Evolutionary conservation across 2,329 filamentous ascomycete genomes (phyloP), one percentile per base, ranked within the genome.

Genomic region (Ophiostoma himal-ulmi): DNA sequence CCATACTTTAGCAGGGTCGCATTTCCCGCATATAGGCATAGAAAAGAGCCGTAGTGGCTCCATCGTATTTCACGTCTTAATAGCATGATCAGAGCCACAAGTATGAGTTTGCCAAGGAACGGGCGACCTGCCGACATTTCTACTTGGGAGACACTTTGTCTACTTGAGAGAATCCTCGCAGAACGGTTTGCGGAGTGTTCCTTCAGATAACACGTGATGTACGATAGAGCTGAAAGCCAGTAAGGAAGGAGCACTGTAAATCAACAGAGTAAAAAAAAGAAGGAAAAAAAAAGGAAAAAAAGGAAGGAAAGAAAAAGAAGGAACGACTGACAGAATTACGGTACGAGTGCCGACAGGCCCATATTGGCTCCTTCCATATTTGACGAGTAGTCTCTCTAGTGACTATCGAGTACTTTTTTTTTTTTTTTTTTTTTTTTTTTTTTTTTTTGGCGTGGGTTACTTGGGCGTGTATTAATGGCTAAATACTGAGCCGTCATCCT

Each of bases 401-500:
- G 13, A 30, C 52, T n/a, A 57, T 57, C 52, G 2, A 57, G 52
- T 57, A 57, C 52, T 57, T 57, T 48, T 48, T 30, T 48, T 57
- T n/a, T 30, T 48, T 57, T n/a, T 30, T 48, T 57, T n/a, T 30
- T 48, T 57, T 57, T 57, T 48, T 48, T 57, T 57, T 48, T 48
- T 57, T 57, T 48, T 48, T 30, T 48, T 57, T n/a, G 52, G 52
- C 52, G 52, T 57, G 52, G 57, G 20, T 62, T 62, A 26, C 17
- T 62, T 62, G 22, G 26, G 57, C 26, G 57, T 17, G 44, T 20
- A n/a, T 48, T 20, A 48, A 20, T 48, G 44, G 7, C 44, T 20
- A 48, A 20, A 39, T 39, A 48, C 17, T 20, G 44, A 65, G 68
- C 68, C 68, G 68, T 36, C 68, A 44, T 20, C 57, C 44, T 70